Evolutionary conservation across 2,329 filamentous ascomycete genomes (phyloP), one percentile per base, ranked within the genome.

Genomic region (Fusarium miscanthi): DNA sequence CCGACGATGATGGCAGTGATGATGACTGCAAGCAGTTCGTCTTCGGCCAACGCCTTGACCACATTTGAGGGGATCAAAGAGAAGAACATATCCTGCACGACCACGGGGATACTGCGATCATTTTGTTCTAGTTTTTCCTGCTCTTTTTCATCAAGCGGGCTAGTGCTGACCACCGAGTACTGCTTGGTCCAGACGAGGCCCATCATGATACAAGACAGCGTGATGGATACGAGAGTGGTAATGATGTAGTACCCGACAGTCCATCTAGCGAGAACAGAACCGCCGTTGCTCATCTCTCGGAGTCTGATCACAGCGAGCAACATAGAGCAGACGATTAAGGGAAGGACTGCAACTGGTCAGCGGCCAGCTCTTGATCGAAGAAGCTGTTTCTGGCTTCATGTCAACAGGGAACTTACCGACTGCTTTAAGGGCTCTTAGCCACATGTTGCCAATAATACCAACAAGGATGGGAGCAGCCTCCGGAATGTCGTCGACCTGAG

Each of bases 261-360:
- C 83, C 82, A 87, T 31, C 76, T 78, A n/a, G 85, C 86, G 1
- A 88, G 81, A 56, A 78, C 78, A 16, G 80, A 81, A 11, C 83
- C 85, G 17, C 83, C 82, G 14, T 81, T 75, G 16, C 83, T 78
- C 82, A 88, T 85, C 11, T 79, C 81, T 23, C 84, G 82, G 12
- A 88, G 80, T n/a, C 82, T 81, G 51, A 85, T 84, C 10, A 88
- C 80, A 9, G 86, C 84, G 23, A 87, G 80, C 51, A 88, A 84
- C 81, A 88, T 87, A 30, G 86, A 85, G 12, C 82, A 84, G 31
- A 87, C 79, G 45, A 88, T 88, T 59, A 88, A 77, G 4, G 86
- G 86, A 4, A 88, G 79, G 2, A 88, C 86, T 86, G 8, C 21
- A 27, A 35, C 8, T 40, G 23, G 60, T 72, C 10, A 75, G 67